Evolutionary conservation across 1,139 yeast genomes (phyloP), one percentile per base, ranked within the genome.

Genomic region (Taphrina pruni): DNA sequence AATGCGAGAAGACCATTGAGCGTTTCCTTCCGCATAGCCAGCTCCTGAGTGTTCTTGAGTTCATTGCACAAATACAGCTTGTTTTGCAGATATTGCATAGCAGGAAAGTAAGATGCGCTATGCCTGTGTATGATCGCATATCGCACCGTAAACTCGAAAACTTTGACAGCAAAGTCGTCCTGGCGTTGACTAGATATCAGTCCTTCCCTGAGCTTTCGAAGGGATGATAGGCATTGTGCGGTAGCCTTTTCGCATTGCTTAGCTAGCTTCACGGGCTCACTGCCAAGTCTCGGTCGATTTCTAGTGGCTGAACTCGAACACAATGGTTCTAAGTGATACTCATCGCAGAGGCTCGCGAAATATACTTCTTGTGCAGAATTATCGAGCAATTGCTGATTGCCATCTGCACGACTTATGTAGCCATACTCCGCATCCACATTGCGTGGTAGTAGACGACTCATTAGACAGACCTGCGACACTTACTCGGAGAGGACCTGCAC

Each of bases 111-210:
- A 1, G 72, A 66, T 52, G 74, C 73, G 58, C 65, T 61, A 41
- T 74, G 74, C n/a, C 73, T 75, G 17, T 66, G 60, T 50, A 72
- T 66, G 12, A 72, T 74, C 8, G 73, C 69, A 36, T 71, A 71
- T 39, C 72, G 70, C 52, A 72, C 72, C 12, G 73, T 41, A 61
- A 56, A 38, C 71, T 72, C 57, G 71, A 71, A 58, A 70, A 70
- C 58, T 39, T 50, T 26, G 48, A 65, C 35, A 6, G 66, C 48
- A 67, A 68, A 51, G 65, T 64, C 26, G 70, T 74, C 43, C 72
- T 70, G 20, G 62, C 72, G 57, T 21, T 45, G 57, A 36, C 56
- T 51, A 20, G 74, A 69, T 32, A 70, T 39, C 9, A 72, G 62
- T 38, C 72, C 74, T 61, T 72, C 72, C 36, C 75, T 73, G 32